Conservation (phyloP, 768 basidiomycete genomes). For the Fibroporia radiculosa region DNA sequence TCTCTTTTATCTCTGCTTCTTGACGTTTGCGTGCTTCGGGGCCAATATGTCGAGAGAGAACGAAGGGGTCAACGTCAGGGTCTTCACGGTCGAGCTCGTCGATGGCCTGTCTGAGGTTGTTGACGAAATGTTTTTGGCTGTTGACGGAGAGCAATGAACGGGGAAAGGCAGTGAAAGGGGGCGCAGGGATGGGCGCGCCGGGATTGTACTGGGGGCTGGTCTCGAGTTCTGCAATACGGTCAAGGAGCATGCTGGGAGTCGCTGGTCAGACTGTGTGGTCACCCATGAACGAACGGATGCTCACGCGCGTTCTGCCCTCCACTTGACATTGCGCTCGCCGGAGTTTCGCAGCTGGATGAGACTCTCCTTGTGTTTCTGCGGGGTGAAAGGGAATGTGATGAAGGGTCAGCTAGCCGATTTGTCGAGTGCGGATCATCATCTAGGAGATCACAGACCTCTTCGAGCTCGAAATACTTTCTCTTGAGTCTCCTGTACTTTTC, state of each 20-base stretch:
- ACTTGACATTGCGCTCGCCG: constrained; percentile 54
- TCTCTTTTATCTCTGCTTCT: constrained; percentile 32
- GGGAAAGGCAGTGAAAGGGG: constrained; percentile 40
- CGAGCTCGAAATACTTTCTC: constrained; percentile 56
- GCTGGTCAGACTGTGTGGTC: not conserved
- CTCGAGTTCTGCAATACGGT: constrained; percentile 59
- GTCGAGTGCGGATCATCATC: not conserved
- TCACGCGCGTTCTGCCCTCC: constrained; percentile 57
- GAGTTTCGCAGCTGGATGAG: constrained; percentile 49
- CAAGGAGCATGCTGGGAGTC: constrained; percentile 49
- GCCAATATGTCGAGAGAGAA: constrained; percentile 38
- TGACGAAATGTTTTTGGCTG: constrained; percentile 36
- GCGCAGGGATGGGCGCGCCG: constrained; percentile 18
- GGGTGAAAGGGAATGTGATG: constrained; percentile 3
- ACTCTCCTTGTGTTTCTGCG: constrained; percentile 53
- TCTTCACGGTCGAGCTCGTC: constrained; percentile 38
- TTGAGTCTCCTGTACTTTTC: constrained; percentile 67
- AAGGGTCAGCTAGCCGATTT: not conserved
- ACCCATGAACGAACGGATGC: constrained; percentile 18
- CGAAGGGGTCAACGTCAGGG: constrained; percentile 37
- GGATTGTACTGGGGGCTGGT: constrained; percentile 25
- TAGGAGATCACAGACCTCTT: constrained; percentile 41
- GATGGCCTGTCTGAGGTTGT: constrained; percentile 41
- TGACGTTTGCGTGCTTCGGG: constrained; percentile 36
- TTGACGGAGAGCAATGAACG: constrained; percentile 37